These are phyloP conservation scores for Lactifluus hygrophoroides DNA, from an alignment of 768 basidiomycete species.

Conservation along the genomic window DNA sequence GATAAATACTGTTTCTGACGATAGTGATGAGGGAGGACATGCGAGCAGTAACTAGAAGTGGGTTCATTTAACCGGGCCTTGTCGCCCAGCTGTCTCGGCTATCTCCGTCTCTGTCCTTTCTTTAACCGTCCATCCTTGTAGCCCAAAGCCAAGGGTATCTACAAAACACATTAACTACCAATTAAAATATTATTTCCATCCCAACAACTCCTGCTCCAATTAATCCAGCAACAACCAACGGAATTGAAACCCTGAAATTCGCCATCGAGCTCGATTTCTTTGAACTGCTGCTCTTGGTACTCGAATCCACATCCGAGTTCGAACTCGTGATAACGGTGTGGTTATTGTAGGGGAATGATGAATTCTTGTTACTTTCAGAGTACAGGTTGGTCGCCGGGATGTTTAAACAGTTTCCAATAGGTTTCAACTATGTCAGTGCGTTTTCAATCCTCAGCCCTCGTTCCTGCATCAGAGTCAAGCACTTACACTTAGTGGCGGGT, in stretches of 20 bases:
- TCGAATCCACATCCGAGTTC: neutral
- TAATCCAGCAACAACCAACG: neutral
- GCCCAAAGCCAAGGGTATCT: too few species aligned
- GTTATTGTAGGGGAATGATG: conserved; percentile 48
- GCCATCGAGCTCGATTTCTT: neutral
- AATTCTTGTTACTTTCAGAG: conserved; percentile 72
- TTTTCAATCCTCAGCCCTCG: neutral
- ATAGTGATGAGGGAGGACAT: conserved; percentile 36
- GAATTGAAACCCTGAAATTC: neutral
- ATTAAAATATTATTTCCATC: too few species aligned
- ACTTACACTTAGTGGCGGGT: conserved; percentile 56
- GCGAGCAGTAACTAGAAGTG: too few species aligned
- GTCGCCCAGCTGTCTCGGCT: neutral
- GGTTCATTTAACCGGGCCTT: too few species aligned
- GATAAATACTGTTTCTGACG: conserved; percentile 33
- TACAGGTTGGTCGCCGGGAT: conserved; percentile 64
- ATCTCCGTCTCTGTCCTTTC: conserved; percentile 5
- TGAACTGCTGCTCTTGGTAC: neutral
- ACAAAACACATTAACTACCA: neutral
- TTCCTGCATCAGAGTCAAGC: neutral
- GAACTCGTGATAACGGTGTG: conserved; percentile 21
- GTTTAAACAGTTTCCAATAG: conserved; percentile 71
- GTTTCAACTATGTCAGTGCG: conserved; percentile 39
- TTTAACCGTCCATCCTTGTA: too few species aligned
- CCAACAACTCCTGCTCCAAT: neutral